Evolutionary conservation across 2,329 filamentous ascomycete species (phyloP).

Genomic region (Onygena corvina): DNA sequence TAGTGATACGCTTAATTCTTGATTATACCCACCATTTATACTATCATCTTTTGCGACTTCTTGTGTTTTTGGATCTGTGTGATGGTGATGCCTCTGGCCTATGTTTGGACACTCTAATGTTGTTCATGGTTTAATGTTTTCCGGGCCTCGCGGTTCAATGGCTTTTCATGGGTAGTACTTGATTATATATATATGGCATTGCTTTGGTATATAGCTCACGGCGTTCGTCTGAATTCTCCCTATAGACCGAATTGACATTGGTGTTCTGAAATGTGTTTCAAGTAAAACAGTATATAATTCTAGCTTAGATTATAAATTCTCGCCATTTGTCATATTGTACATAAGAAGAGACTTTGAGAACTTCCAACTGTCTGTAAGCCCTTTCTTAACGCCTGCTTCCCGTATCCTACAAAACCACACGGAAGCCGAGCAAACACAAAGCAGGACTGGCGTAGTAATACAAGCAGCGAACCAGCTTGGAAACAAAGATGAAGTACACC

Average conservation of each 20-base stretch:
- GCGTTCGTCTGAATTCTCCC: neutral
- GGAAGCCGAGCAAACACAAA: constrained; percentile 2
- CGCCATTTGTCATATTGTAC: constrained; percentile 6
- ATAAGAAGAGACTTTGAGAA: constrained; percentile 7
- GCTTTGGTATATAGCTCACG: neutral
- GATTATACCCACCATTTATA: constrained; percentile 6
- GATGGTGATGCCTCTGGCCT: constrained; percentile 1
- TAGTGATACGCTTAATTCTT: neutral
- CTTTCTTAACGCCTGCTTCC: constrained; percentile 4
- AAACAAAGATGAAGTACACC: constrained; percentile 3
- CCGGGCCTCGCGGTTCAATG: neutral
- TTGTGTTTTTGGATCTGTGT: neutral
- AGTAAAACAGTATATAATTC: neutral
- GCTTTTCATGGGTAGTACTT: neutral
- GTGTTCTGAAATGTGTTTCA: neutral
- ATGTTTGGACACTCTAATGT: neutral
- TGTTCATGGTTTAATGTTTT: neutral
- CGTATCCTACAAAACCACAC: constrained; percentile 1
- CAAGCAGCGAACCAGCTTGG: constrained; percentile 5
- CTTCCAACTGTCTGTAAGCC: constrained; percentile 1
- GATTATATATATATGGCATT: constrained; percentile 2
- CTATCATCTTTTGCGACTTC: neutral
- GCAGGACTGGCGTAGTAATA: constrained; percentile 1
- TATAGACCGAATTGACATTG: neutral
- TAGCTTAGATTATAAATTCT: too few species aligned